phyloP scores from a whole-genome alignment of 2,329 filamentous ascomycete genomes.

The Elsinoe ampelina region DNA sequence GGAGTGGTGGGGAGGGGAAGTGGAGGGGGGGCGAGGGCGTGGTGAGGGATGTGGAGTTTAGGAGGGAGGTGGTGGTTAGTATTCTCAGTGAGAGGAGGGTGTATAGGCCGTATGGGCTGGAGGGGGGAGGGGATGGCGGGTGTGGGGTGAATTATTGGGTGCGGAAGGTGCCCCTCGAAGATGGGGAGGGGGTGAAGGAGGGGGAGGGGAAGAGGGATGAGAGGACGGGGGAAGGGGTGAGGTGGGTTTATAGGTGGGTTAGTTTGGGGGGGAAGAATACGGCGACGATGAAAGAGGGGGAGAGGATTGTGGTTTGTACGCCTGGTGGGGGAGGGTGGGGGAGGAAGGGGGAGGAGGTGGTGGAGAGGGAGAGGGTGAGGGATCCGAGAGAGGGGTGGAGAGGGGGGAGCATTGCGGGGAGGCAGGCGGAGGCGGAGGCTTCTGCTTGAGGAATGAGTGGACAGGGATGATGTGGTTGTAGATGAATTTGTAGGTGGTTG shows the following conservation, averaged over 20 bases:
- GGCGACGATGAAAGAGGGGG: slow-evolving; percentile 64
- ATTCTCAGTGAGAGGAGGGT: slow-evolving; percentile 72
- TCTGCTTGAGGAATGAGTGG: slow-evolving; percentile 23
- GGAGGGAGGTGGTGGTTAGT: slow-evolving; percentile 65
- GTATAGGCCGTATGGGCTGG: slow-evolving; percentile 70
- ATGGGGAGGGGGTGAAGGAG: slow-evolving; percentile 23
- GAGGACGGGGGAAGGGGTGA: slow-evolving; percentile 18
- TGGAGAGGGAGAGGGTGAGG: slow-evolving; percentile 25
- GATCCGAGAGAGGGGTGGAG: slow-evolving; percentile 55
- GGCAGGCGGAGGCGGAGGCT: slow-evolving; percentile 45
- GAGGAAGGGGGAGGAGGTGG: slow-evolving; percentile 45
- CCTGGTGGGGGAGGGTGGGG: slow-evolving; percentile 77
- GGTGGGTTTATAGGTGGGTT: slow-evolving; percentile 45
- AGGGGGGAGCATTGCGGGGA: slow-evolving; percentile 48
- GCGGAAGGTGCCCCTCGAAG: slow-evolving; percentile 60
- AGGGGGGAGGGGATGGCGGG: slow-evolving; percentile 68
- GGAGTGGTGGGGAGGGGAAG: slow-evolving; percentile 55
- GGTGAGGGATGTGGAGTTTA: slow-evolving; percentile 70
- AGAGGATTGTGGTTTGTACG: slow-evolving; percentile 67
- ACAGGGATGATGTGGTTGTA: background rate
- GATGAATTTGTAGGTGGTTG: background rate
- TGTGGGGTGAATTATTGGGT: slow-evolving; percentile 86
- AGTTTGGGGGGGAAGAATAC: slow-evolving; percentile 74
- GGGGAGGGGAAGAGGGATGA: slow-evolving; percentile 10
- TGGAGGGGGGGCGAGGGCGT: slow-evolving; percentile 68